Percentiles rank a stretch among this genome's conserved stretches.
Conservation (phyloP, 2,329 filamentous ascomycete species). For the Monilinia vaccinii-corymbosi region DNA sequence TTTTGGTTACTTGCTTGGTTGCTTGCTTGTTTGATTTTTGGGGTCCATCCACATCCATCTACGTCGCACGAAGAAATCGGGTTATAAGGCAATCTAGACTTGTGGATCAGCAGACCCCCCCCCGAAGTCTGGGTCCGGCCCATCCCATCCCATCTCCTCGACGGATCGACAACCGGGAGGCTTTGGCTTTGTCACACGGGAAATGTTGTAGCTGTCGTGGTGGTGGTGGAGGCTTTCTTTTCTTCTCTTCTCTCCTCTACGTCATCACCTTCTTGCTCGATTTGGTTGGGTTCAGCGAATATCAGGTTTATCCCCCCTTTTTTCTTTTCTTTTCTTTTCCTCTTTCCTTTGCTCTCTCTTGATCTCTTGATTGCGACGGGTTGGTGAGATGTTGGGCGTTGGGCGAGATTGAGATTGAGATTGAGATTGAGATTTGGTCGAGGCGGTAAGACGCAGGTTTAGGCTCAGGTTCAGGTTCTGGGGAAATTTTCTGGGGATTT, state of each 20-base stretch:
- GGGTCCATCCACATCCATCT: neutral
- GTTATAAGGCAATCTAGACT: neutral
- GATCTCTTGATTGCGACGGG: neutral
- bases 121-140: neutral
- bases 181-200: neutral
- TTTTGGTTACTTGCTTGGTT: too few species aligned
- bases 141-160: neutral
- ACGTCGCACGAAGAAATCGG: neutral
- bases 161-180: neutral
- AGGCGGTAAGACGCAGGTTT: too few species aligned
- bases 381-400: neutral
- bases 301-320: too few species aligned
- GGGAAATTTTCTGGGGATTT: too few species aligned
- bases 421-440: too few species aligned
- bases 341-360: too few species aligned
- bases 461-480: too few species aligned
- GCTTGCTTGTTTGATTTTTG: neutral
- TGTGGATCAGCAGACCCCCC: conserved; percentile 4
- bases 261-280: neutral
- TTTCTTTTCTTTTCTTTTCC: neutral
- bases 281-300: too few species aligned
- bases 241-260: neutral
- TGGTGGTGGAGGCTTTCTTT: too few species aligned
- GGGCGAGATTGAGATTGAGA: too few species aligned
- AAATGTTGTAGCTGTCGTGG: neutral